phyloP scores from a whole-genome alignment of 805 yeast genomes.

The Pichia paraexigua region DNA sequence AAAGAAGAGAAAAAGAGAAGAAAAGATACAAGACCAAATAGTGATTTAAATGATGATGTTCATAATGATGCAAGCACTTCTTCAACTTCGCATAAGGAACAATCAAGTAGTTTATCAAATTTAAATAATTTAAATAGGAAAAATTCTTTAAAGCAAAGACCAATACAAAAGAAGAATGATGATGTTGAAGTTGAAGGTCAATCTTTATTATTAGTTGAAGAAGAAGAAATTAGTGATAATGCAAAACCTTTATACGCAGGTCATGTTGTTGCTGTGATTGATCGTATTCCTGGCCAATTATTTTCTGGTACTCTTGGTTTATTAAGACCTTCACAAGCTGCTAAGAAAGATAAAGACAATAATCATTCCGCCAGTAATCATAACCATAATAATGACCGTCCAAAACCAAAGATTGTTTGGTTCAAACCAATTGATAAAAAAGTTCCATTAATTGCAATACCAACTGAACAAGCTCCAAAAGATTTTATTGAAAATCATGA shows the following conservation, averaged over 20 bases:
- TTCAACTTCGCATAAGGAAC: constrained; percentile 4
- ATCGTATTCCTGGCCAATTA: constrained; percentile 93
- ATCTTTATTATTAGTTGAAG: constrained; percentile 82
- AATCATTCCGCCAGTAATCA: constrained; percentile 12
- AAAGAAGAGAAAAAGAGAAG: constrained; percentile 96
- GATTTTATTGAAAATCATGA: constrained; percentile 93
- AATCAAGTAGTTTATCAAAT: constrained; percentile 7
- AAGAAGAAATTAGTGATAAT: constrained; percentile 90
- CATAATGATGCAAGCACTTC: constrained; percentile 74
- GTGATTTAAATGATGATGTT: constrained; percentile 54
- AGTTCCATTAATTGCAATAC: constrained; percentile 95
- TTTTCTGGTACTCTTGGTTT: constrained; percentile 92
- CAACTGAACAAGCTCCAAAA: constrained; percentile 95
- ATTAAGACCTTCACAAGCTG: constrained; percentile 90
- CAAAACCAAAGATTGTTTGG: constrained; percentile 93
- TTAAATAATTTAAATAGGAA: constrained; percentile 49
- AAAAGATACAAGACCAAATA: constrained; percentile 25
- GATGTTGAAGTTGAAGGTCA: constrained; percentile 99
- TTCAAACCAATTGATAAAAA: constrained; percentile 97
- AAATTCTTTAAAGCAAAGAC: constrained; percentile 90
- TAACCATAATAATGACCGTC: constrained; percentile 14
- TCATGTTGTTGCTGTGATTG: constrained; percentile 96
- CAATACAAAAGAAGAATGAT: constrained; percentile 94
- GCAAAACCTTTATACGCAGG: constrained; percentile 94
- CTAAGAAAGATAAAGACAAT: constrained; percentile 50